A percentile compares a stretch with the other conserved stretches of the same genome.
Evolutionary conservation across 805 yeast species (phyloP).

Genomic region (Candida corydali): DNA sequence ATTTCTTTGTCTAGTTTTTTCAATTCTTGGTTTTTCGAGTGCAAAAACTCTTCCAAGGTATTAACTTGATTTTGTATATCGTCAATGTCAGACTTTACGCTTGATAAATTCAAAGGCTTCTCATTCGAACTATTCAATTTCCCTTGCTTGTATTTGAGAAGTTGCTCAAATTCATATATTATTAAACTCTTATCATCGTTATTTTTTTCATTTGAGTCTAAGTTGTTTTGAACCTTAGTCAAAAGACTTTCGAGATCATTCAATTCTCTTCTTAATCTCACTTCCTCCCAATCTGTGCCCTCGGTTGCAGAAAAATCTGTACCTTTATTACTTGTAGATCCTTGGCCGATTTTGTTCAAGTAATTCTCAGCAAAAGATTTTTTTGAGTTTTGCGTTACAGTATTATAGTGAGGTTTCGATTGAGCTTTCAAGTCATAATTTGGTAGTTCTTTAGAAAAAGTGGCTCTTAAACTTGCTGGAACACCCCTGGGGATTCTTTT

Average conservation of each 20-base stretch:
- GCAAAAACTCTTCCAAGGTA: conserved; percentile 65
- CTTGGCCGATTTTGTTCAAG: conserved; percentile 52
- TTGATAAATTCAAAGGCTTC: conserved; percentile 36
- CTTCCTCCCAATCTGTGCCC: conserved; percentile 93
- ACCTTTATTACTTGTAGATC: conserved; percentile 41
- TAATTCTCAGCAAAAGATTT: conserved; percentile 52
- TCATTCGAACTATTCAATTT: conserved; percentile 34
- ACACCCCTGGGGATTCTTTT: conserved; percentile 87
- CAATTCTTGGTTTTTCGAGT: conserved; percentile 59
- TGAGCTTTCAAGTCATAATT: conserved; percentile 53
- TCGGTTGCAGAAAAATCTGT: conserved; percentile 69
- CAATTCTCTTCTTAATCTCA: conserved; percentile 73
- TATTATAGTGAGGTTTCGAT: conserved; percentile 23
- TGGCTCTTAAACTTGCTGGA: conserved; percentile 89
- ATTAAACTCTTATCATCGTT: conserved; percentile 22
- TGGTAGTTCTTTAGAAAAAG: conserved; percentile 82
- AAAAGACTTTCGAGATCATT: conserved; percentile 69
- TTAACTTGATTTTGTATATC: conserved; percentile 74
- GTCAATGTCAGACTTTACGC: conserved; percentile 58
- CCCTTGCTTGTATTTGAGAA: conserved; percentile 71
- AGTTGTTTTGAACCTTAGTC: conserved; percentile 39
- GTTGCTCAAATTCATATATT: conserved; percentile 72
- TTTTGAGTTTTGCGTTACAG: conserved; percentile 8
- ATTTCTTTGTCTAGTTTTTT: conserved; percentile 43
- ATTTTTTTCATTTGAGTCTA: conserved; percentile 14